Percentiles rank a stretch among this genome's conserved stretches.
These are phyloP conservation scores for Pseudogymnoascus sp. DNA, from an alignment of 2,329 filamentous ascomycete species.

Conservation along the genomic window DNA sequence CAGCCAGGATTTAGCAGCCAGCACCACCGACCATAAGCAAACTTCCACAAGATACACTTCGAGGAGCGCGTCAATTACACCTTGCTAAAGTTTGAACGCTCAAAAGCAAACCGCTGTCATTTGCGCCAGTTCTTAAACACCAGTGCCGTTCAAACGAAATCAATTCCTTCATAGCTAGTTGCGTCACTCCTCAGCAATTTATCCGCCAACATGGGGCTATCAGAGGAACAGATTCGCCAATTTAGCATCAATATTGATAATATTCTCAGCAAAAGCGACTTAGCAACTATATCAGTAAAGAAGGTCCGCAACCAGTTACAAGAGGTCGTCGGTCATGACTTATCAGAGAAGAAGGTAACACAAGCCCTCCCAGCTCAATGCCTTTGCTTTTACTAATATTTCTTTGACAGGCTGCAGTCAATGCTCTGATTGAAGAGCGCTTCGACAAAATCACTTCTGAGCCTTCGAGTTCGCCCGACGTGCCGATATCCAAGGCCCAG, in stretches of 20 bases:
- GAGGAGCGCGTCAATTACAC: neutral
- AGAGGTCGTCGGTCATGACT: constrained; percentile 27
- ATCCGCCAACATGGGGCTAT: constrained; percentile 9
- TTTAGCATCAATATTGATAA: constrained; percentile 33
- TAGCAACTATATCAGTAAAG: constrained; percentile 33
- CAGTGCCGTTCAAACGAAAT: neutral
- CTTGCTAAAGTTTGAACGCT: neutral
- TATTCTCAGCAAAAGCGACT: constrained; percentile 30
- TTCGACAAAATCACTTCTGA: constrained; percentile 42
- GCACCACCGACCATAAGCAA: neutral
- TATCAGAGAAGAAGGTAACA: constrained; percentile 32
- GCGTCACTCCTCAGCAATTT: neutral
- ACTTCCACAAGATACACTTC: neutral
- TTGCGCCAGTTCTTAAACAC: neutral
- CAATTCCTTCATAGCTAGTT: neutral
- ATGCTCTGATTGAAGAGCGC: constrained; percentile 46
- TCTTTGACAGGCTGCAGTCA: constrained; percentile 38
- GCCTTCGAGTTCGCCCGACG: neutral
- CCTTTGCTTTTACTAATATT: constrained; percentile 1
- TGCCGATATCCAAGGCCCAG: constrained; percentile 11
- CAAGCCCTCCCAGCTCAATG: neutral
- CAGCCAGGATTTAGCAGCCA: neutral
- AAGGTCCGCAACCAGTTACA: constrained; percentile 31
- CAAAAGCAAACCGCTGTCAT: neutral
- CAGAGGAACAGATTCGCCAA: constrained; percentile 24